Percentiles rank a stretch among this genome's conserved stretches.
phyloP scores from a whole-genome alignment of 331 rosid genomes.

The Acacia pycnantha region DNA sequence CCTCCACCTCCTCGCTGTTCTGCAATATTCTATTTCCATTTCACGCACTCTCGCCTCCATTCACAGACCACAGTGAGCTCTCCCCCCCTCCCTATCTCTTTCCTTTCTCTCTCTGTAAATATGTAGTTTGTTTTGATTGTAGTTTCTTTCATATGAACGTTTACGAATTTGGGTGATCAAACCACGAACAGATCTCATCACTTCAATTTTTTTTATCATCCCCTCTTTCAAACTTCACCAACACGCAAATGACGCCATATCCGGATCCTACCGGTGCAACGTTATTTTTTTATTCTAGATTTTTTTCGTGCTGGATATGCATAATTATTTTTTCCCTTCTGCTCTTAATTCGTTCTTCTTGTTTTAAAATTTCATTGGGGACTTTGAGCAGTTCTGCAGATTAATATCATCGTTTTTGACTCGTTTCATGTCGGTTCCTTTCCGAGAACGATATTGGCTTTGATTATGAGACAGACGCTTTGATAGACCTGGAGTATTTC shows the following conservation, averaged over 20 bases:
- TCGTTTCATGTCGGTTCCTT: slow-evolving; percentile 41
- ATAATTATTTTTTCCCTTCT: background rate
- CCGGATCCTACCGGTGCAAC: slow-evolving; percentile 48
- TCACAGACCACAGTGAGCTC: slow-evolving; percentile 29
- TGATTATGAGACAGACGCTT: slow-evolving; percentile 45
- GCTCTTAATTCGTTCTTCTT: background rate
- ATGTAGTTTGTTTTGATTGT: background rate
- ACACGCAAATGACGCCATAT: slow-evolving; percentile 29
- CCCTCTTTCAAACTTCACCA: slow-evolving; percentile 21
- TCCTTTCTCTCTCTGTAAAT: background rate
- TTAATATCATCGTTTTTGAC: slow-evolving; percentile 25
- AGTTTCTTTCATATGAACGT: background rate
- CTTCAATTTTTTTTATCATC: slow-evolving; percentile 1
- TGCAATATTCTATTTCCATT: slow-evolving; percentile 7
- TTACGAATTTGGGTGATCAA: slow-evolving; percentile 10
- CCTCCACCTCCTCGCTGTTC: background rate
- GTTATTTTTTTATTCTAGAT: background rate
- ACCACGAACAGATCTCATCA: slow-evolving; percentile 28
- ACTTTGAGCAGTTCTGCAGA: background rate
- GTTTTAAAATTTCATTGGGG: background rate
- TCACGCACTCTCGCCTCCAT: slow-evolving; percentile 8
- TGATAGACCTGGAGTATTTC: slow-evolving; percentile 44
- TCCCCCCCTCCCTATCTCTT: background rate
- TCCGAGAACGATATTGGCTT: slow-evolving; percentile 23
- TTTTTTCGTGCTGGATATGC: background rate